Conservation (phyloP, 805 yeast species). For the Saccharomycopsis synnaedendra region DNA sequence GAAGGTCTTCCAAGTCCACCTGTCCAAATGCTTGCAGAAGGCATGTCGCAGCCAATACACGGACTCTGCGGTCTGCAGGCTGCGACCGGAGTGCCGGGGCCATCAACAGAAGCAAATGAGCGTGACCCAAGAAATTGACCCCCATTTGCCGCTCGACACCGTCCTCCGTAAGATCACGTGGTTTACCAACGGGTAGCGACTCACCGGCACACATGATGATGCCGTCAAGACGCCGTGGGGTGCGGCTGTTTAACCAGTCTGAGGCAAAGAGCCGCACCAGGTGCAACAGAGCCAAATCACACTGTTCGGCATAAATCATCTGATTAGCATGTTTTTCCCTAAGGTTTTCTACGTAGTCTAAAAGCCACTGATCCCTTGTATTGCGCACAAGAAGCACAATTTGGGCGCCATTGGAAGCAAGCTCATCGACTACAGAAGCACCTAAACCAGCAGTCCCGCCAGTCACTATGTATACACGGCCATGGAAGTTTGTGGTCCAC, state of each 20-base stretch:
- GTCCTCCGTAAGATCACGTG: constrained; percentile 60
- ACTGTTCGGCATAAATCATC: constrained; percentile 81
- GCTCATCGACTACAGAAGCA: constrained; percentile 55
- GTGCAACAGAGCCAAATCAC: constrained; percentile 64
- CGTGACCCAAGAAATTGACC: constrained; percentile 71
- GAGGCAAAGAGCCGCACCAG: constrained; percentile 87
- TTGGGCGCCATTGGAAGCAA: constrained; percentile 83
- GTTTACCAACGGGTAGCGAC: constrained; percentile 53
- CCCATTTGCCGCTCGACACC: constrained; percentile 85
- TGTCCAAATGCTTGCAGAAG: constrained; percentile 64
- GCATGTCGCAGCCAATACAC: constrained; percentile 73
- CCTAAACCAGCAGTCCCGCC: constrained; percentile 97
- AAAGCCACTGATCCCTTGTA: constrained; percentile 57
- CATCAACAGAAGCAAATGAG: constrained; percentile 65
- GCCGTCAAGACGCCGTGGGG: constrained; percentile 88
- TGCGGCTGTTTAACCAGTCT: constrained; percentile 81
- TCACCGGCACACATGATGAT: constrained; percentile 83
- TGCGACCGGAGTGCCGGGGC: constrained; percentile 81
- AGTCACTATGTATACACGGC: constrained; percentile 69
- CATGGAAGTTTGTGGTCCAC: constrained; percentile 90
- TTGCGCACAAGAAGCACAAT: constrained; percentile 60
- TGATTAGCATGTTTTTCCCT: constrained; percentile 59
- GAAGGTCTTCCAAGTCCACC: constrained; percentile 48
- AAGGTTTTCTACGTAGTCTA: constrained; percentile 70
- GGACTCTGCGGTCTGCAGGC: constrained; percentile 90